Percentiles rank a stretch among this genome's conserved stretches.
These are phyloP conservation scores for Skeletonema potamos DNA, from an alignment of 108 stramenopile species.

Conservation along the genomic window DNA sequence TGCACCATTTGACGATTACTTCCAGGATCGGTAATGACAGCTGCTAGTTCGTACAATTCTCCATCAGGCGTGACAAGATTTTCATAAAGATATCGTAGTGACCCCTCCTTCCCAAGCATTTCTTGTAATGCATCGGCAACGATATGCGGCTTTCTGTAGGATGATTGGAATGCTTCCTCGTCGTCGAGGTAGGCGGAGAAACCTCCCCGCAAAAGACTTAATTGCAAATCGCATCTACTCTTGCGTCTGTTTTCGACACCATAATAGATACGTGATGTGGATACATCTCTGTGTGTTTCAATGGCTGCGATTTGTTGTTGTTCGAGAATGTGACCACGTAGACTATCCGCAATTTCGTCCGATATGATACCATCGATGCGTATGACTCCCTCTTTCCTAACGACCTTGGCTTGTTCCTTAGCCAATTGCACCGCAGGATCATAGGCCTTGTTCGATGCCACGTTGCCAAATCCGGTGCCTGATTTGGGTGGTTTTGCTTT, in stretches of 20 bases:
- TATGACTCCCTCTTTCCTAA: constrained; percentile 48
- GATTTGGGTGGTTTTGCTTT: constrained; percentile 14
- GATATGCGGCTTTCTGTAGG: background rate
- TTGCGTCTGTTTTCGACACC: constrained; percentile 52
- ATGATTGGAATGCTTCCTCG: background rate
- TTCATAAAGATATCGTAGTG: constrained; percentile 49
- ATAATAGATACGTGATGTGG: constrained; percentile 22
- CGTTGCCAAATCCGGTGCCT: constrained; percentile 50
- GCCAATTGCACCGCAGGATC: constrained; percentile 23
- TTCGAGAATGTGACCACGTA: constrained; percentile 36
- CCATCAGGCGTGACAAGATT: constrained; percentile 46
- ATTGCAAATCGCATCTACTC: constrained; percentile 47
- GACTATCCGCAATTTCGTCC: constrained; percentile 7
- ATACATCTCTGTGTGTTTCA: constrained; percentile 13
- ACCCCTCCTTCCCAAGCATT: constrained; percentile 38
- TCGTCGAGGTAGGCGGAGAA: background rate
- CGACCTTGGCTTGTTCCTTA: constrained; percentile 32
- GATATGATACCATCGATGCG: constrained; percentile 41
- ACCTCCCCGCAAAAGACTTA: constrained; percentile 43
- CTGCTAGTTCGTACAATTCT: constrained; percentile 63
- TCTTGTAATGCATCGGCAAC: constrained; percentile 36
- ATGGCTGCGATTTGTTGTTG: constrained; percentile 31
- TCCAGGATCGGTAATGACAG: constrained; percentile 54
- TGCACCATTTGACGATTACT: constrained; percentile 52
- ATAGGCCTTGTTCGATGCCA: constrained; percentile 10